These are phyloP conservation scores for Inga oerstediana DNA, from an alignment of 306 rosid species.

Conservation along the genomic window DNA sequence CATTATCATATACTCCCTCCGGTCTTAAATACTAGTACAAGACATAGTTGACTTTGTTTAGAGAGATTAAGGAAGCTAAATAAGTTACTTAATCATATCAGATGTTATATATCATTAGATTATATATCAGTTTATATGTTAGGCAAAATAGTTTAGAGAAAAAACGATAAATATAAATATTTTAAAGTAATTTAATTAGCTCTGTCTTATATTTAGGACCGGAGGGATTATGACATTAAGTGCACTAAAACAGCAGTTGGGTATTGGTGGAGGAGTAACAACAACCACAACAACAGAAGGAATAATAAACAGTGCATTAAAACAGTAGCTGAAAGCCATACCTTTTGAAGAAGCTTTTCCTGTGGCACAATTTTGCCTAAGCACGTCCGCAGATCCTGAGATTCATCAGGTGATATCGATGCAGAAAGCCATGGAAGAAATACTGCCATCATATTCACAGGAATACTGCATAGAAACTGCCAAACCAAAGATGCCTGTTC, in stretches of 20 bases:
- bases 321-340: slow-evolving; percentile 42
- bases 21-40: no score
- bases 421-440: slow-evolving; percentile 98
- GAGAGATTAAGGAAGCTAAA: no score
- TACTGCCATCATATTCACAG: slow-evolving; percentile 93
- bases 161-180: no score
- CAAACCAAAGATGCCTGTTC: slow-evolving; percentile 96
- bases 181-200: no score
- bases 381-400: slow-evolving; percentile 69
- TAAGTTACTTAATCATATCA: no score
- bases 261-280: not conserved
- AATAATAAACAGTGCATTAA: slow-evolving; percentile 16
- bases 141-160: no score
- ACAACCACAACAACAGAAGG: not conserved
- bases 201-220: no score
- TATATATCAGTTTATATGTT: no score
- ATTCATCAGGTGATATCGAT: slow-evolving; percentile 87
- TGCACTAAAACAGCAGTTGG: not conserved
- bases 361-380: slow-evolving; percentile 86
- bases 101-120: no score
- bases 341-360: slow-evolving; percentile 98
- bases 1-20: slow-evolving; percentile 1
- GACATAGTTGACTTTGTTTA: no score
- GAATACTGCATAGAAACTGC: slow-evolving; percentile 99
- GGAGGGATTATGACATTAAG: slow-evolving; percentile 4